Percentiles rank a stretch among this genome's conserved stretches.
These are phyloP conservation scores for Epichloe amarillans DNA, from an alignment of 2,329 filamentous ascomycete genomes.

Conservation along the genomic window DNA sequence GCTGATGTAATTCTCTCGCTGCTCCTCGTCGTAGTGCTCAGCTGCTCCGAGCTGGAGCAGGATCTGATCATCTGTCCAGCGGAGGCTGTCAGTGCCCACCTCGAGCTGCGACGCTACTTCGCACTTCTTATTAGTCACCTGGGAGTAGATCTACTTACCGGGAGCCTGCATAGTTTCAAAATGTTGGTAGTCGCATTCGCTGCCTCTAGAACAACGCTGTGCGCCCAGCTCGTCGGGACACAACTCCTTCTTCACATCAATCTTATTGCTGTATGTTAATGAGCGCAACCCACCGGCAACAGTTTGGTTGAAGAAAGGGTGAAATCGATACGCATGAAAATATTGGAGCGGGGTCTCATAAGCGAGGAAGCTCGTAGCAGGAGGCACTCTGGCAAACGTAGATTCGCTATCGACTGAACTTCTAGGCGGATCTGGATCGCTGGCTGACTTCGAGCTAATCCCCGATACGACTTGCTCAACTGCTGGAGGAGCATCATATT, in stretches of 20 bases:
- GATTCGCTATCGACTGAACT: constrained; percentile 1
- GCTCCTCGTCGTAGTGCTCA: constrained; percentile 48
- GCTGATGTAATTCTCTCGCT: constrained; percentile 46
- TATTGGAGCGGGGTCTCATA: constrained; percentile 74
- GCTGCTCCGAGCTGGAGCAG: constrained; percentile 57
- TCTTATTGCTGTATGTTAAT: constrained; percentile 84
- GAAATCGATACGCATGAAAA: constrained; percentile 84
- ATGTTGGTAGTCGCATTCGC: constrained; percentile 65
- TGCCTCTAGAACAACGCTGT: constrained; percentile 56
- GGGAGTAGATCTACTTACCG: constrained; percentile 19
- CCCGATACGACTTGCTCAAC: neutral
- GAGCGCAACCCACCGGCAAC: constrained; percentile 72
- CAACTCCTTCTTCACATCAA: constrained; percentile 59
- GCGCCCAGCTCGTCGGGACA: constrained; percentile 65
- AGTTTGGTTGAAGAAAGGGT: constrained; percentile 57
- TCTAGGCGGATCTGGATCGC: neutral
- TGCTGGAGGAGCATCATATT: neutral
- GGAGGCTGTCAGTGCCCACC: constrained; percentile 34
- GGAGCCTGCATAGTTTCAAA: constrained; percentile 36
- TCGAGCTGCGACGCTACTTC: constrained; percentile 8
- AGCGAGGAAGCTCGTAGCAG: constrained; percentile 28
- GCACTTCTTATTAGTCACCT: constrained; percentile 8
- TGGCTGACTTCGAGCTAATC: neutral
- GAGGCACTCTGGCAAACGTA: constrained; percentile 10
- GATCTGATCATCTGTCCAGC: constrained; percentile 53